A percentile compares a stretch with the other conserved stretches of the same genome.
phyloP scores from a whole-genome alignment of 1,139 yeast genomes.

The Debaryomyces singareniensis region DNA sequence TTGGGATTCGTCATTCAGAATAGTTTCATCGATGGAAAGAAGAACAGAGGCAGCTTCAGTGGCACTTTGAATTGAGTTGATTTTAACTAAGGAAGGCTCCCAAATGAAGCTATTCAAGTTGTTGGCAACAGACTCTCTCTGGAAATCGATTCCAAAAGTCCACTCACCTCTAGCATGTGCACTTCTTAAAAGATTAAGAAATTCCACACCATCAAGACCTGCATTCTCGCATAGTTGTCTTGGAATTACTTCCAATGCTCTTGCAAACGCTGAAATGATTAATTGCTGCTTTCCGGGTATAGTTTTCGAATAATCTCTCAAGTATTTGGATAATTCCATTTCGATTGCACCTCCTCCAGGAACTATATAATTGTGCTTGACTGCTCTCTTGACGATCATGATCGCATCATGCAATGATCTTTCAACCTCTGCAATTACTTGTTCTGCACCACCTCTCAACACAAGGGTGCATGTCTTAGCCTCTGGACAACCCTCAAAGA shows the following conservation, averaged over 20 bases:
- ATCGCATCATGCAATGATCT: slow-evolving; percentile 97
- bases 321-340: slow-evolving; percentile 87
- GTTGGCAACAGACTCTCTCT: slow-evolving; percentile 74
- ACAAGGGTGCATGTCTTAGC: slow-evolving; percentile 91
- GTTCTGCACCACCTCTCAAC: slow-evolving; percentile 97
- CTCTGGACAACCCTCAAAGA: slow-evolving; percentile 87
- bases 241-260: slow-evolving; percentile 92
- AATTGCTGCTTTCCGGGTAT: slow-evolving; percentile 96
- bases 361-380: slow-evolving; percentile 78
- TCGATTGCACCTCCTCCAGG: slow-evolving; percentile 99
- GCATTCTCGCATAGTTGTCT: slow-evolving; percentile 97
- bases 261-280: slow-evolving; percentile 85
- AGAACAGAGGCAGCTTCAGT: slow-evolving; percentile 96
- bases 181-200: slow-evolving; percentile 84
- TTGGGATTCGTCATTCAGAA: slow-evolving; percentile 67
- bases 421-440: slow-evolving; percentile 97
- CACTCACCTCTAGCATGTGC: slow-evolving; percentile 89
- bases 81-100: slow-evolving; percentile 96
- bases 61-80: slow-evolving; percentile 90
- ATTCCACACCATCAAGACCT: slow-evolving; percentile 93
- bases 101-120: slow-evolving; percentile 85
- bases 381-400: slow-evolving; percentile 95
- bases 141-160: slow-evolving; percentile 92
- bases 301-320: slow-evolving; percentile 80
- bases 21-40: slow-evolving; percentile 92